These are phyloP conservation scores for Ilyonectria sp. DNA, from an alignment of 2,329 filamentous ascomycete genomes.

Conservation along the genomic window DNA sequence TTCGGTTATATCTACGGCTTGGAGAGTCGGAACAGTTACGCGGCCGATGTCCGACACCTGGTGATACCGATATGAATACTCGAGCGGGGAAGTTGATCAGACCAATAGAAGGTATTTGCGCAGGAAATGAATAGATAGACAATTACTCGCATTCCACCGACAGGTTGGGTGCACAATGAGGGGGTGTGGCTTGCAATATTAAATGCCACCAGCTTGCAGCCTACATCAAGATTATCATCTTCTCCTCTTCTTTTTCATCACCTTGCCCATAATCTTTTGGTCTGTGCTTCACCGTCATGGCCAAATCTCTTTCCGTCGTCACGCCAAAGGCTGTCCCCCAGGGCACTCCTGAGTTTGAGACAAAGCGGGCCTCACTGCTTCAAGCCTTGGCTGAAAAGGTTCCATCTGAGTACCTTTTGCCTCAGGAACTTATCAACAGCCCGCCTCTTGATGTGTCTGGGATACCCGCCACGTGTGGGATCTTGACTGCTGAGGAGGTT, in stretches of 20 bases:
- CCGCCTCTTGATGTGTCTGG: constrained; percentile 34
- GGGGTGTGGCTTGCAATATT: background rate
- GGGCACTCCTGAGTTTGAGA: constrained; percentile 48
- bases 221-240: background rate
- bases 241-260: background rate
- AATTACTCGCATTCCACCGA: too few species aligned
- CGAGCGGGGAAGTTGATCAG: background rate
- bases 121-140: background rate
- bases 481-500: constrained; percentile 62
- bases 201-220: background rate
- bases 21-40: background rate
- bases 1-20: too few species aligned
- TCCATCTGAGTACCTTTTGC: constrained; percentile 49
- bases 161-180: background rate
- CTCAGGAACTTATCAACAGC: constrained; percentile 38
- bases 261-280: background rate
- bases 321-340: constrained; percentile 31
- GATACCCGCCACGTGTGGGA: constrained; percentile 51
- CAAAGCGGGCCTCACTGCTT: constrained; percentile 42
- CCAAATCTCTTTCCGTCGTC: constrained; percentile 30
- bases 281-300: background rate
- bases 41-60: background rate
- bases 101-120: background rate
- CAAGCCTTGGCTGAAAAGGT: constrained; percentile 52
- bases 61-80: background rate